A percentile compares a stretch with the other conserved stretches of the same genome.
Evolutionary conservation across 2,329 filamentous ascomycete species (phyloP).

Genomic region (Beauveria varroae): DNA sequence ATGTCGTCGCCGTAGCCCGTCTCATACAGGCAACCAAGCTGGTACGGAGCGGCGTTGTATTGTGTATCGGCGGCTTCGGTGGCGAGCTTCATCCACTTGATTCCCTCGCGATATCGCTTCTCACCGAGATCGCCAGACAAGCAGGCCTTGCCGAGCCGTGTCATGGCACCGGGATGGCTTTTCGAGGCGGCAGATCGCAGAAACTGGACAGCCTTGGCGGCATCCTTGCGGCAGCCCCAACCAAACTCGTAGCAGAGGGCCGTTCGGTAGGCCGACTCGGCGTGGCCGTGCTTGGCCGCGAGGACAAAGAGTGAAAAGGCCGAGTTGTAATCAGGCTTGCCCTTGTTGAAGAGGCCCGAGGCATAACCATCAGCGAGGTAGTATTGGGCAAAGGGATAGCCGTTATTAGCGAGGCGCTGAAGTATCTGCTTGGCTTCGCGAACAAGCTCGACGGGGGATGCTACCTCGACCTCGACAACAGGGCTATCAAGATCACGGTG

Average conservation of each 20-base stretch:
- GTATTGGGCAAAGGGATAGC: conserved; percentile 96
- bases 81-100: conserved; percentile 95
- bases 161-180: conserved; percentile 91
- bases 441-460: conserved; percentile 61
- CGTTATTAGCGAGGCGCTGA: conserved; percentile 74
- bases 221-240: conserved; percentile 88
- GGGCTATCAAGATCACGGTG: conserved; percentile 41
- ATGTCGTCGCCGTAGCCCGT: conserved; percentile 91
- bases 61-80: conserved; percentile 82
- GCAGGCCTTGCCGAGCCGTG: conserved; percentile 84
- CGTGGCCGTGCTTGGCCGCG: conserved; percentile 93
- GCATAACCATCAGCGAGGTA: conserved; percentile 92
- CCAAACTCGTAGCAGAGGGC: conserved; percentile 96
- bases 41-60: conserved; percentile 89
- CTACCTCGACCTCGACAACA: conserved; percentile 36
- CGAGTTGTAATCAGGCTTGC: conserved; percentile 82
- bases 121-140: conserved; percentile 82
- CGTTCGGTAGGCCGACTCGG: conserved; percentile 88
- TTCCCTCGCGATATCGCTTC: conserved; percentile 79
- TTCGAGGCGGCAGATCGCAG: conserved; percentile 86
- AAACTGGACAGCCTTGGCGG: conserved; percentile 87
- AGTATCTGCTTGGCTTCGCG: conserved; percentile 85
- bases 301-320: conserved; percentile 90
- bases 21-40: conserved; percentile 82
- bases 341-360: conserved; percentile 91